Base-by-base conservation (phyloP, 2,329 filamentous ascomycete genomes). In the Elsinoe perseae region DNA sequence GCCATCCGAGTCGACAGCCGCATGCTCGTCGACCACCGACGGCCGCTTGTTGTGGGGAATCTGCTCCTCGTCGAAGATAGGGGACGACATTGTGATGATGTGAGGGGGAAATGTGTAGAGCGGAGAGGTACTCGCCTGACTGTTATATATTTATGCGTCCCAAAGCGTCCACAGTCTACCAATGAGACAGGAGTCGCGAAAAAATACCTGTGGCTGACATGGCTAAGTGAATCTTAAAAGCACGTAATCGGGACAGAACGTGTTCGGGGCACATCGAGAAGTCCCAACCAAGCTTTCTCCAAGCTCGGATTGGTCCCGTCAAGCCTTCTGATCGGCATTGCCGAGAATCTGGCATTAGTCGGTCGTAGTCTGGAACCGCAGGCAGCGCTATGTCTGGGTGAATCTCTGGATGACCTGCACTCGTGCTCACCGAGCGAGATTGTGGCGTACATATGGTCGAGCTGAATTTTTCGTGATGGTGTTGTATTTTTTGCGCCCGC, bases 1-100 rank as follows among this genome's bases (percentile, higher is more conserved):
- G 21, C 36, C 56, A 52, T 64, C 61, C 44, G 58, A 60, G 54
- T 55, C 50, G 12, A 54, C 43, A 2, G 30, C 44, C 5, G 52
- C 20, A 7, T 44, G 54, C 27, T 52, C 54, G 25, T 50, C 55
- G 34, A 52, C 52, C 14, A 58, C 44, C 7, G 48, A 38, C 14
- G 57, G 21, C 14, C 42, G 27, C 50, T 57, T 58, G 55, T 59
- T 53, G 30, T 42, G 32, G 23, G 25, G 23, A 12, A 18, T n/a
- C 2, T 12, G 34, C 56, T 61, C 59, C 1, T 56, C 53, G 38
- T 60, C 43, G 34, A 28, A 42, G 6, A 25, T 18, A 12, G 14
- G 4, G 18, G 56, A 46, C 14, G 58, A 32, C 58, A 60, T 60
- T 50, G 36, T 38, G 34, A 21, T 27, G 21, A 27, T 50, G 7